phyloP scores from a whole-genome alignment of 73 alveolate species.

The Blepharisma stoltei region DNA sequence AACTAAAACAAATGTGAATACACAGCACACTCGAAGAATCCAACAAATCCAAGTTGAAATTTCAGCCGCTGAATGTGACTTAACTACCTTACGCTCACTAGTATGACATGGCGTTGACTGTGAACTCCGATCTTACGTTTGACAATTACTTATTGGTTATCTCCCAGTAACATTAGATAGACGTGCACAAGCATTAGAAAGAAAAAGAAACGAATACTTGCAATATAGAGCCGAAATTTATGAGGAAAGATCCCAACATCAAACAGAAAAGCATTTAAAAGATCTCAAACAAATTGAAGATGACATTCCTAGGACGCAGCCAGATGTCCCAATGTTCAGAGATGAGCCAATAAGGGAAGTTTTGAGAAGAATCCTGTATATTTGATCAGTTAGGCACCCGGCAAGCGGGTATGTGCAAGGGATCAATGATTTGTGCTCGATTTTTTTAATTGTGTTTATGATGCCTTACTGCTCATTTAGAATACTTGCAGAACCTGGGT shows the following conservation, averaged over 20 bases:
- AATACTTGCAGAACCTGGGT: slow-evolving; percentile 41
- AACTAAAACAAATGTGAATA: too few relatives aligned
- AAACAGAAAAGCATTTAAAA: slow-evolving; percentile 37
- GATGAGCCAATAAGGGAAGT: slow-evolving; percentile 47
- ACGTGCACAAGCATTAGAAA: slow-evolving; percentile 41
- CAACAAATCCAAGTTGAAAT: slow-evolving; percentile 7
- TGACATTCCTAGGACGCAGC: slow-evolving; percentile 82
- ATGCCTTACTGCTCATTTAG: slow-evolving; percentile 43
- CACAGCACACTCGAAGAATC: not conserved
- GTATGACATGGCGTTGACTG: slow-evolving; percentile 79
- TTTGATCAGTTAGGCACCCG: slow-evolving; percentile 90
- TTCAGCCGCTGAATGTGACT: slow-evolving; percentile 24
- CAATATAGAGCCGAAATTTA: slow-evolving; percentile 51
- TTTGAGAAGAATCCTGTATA: slow-evolving; percentile 72
- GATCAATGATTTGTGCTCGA: slow-evolving; percentile 77
- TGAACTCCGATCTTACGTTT: slow-evolving; percentile 51
- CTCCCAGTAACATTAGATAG: slow-evolving; percentile 63
- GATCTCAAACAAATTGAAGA: slow-evolving; percentile 67
- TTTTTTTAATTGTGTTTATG: slow-evolving; percentile 64
- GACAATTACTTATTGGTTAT: slow-evolving; percentile 78
- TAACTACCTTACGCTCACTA: slow-evolving; percentile 56
- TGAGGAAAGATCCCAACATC: slow-evolving; percentile 57
- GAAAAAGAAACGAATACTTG: slow-evolving; percentile 76
- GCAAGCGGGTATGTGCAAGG: slow-evolving; percentile 91
- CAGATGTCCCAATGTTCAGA: slow-evolving; percentile 60